Evolutionary conservation across 306 rosid species (phyloP).

Genomic region (Lathyrus oleraceus): DNA sequence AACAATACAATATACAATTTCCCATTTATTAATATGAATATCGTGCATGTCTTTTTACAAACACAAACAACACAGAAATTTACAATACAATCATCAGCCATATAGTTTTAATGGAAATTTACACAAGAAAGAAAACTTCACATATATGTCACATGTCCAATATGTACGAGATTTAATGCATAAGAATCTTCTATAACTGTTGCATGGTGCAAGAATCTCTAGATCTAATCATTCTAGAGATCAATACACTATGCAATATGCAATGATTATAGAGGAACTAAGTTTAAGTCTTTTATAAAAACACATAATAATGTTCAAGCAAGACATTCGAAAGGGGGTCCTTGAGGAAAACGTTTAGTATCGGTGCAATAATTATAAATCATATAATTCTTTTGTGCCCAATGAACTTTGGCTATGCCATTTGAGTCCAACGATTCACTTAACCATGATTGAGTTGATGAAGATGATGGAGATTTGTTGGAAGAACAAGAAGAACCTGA

Average conservation of each 20-base stretch:
- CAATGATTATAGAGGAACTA: neutral
- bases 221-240: neutral
- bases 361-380: slow-evolving; percentile 57
- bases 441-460: slow-evolving; percentile 35
- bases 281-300: neutral
- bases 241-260: neutral
- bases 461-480: slow-evolving; percentile 26
- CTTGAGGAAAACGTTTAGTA: slow-evolving; percentile 51
- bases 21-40: too few relatives aligned
- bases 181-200: neutral
- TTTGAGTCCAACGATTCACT: slow-evolving; percentile 37
- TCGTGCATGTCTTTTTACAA: too few relatives aligned
- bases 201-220: neutral
- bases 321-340: slow-evolving; percentile 40
- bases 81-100: too few relatives aligned
- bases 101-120: neutral
- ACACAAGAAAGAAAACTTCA: neutral
- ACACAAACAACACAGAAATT: too few relatives aligned
- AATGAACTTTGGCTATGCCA: slow-evolving; percentile 42
- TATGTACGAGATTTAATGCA: neutral
- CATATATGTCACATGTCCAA: neutral
- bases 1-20: too few relatives aligned
- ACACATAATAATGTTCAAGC: neutral
- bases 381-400: slow-evolving; percentile 56
- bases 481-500: slow-evolving; percentile 46